Evolutionary conservation across 2,329 filamentous ascomycete genomes (phyloP).

Genomic region (Colletotrichum lindemuthianum): DNA sequence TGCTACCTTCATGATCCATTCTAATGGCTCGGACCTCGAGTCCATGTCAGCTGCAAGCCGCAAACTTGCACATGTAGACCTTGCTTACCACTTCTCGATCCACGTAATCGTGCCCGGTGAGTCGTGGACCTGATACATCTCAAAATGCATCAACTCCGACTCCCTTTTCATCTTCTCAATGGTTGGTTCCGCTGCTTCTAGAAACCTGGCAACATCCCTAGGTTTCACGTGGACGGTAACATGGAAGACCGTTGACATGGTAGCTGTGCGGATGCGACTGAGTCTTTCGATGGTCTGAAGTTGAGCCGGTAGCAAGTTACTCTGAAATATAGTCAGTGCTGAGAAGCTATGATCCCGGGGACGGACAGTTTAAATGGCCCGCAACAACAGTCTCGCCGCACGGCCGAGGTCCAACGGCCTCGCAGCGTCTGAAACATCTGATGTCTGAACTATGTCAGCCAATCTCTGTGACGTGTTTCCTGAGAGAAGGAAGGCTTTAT

Average conservation of each 20-base stretch:
- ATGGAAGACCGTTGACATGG: slow-evolving; percentile 31
- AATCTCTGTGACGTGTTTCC: too few species aligned
- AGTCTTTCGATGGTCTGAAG: neutral
- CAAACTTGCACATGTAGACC: accelerated
- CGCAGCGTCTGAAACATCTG: slow-evolving; percentile 29
- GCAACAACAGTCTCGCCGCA: slow-evolving; percentile 19
- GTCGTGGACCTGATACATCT: slow-evolving; percentile 32
- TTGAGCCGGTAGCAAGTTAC: neutral
- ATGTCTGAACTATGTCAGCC: slow-evolving; percentile 9
- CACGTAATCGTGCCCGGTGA: slow-evolving; percentile 30
- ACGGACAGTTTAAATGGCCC: slow-evolving; percentile 1
- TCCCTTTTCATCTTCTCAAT: slow-evolving; percentile 31
- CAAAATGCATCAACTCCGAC: slow-evolving; percentile 28
- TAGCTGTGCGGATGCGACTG: neutral
- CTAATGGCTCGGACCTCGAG: slow-evolving; percentile 22
- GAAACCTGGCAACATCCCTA: slow-evolving; percentile 23
- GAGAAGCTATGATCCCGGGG: slow-evolving; percentile 1
- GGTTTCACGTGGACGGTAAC: slow-evolving; percentile 30
- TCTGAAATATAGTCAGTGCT: neutral
- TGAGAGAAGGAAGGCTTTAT: too few species aligned
- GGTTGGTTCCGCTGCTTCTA: slow-evolving; percentile 21
- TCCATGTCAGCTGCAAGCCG: neutral
- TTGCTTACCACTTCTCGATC: slow-evolving; percentile 29
- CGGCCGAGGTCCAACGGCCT: slow-evolving; percentile 15
- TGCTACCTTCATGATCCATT: slow-evolving; percentile 30